Base-by-base conservation (phyloP, 208 protist species). In the Trypanosoma caninum region DNA sequence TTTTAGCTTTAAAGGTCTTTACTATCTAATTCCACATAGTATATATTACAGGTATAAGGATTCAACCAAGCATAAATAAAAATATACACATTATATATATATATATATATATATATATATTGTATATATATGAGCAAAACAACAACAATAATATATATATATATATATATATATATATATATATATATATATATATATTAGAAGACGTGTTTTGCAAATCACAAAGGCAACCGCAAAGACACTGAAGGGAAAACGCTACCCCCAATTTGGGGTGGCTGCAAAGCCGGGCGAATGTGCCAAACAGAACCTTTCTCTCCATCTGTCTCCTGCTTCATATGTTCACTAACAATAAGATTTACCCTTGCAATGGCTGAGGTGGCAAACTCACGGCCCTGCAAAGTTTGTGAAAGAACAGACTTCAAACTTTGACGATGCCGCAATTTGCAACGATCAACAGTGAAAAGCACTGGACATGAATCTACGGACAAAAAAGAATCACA, bases 251-350 rank as follows among this genome's bases (percentile, higher is more conserved):
- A 57, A 2, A 57, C 37, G 28, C 56, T 52, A 0, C 56, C 64
- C 11, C 64, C 64, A 57, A 70, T 58, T 28, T 31, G 40, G 13
- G 64, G 64, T 30, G 47, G 6, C 2, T 45, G 56, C 13, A 70
- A 31, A 42, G 28, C 23, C 3, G 55, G 55, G 16, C 44, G 56
- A 10, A 63, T 40, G 2, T n/a, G 25, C 54, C 55, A 69, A 5
- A 54, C 22, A 14, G 47, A n/a, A 10, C 14, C 18, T n/a, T 42
- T 53, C 8, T n/a, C 8, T 28, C 28, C 20, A 41, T 45, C 14
- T 34, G 10, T 8, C 10, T n/a, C 20, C 40, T 45, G 22, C 13
- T 44, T 6, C 22, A 45, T 44, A 11, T 34, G 27, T 27, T 61
- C 42, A 3, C 6, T 35, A 2, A 44, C 23, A 23, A 61, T 3